phyloP scores from a whole-genome alignment of 2,329 filamentous ascomycete genomes.

The Fusarium stilboides region DNA sequence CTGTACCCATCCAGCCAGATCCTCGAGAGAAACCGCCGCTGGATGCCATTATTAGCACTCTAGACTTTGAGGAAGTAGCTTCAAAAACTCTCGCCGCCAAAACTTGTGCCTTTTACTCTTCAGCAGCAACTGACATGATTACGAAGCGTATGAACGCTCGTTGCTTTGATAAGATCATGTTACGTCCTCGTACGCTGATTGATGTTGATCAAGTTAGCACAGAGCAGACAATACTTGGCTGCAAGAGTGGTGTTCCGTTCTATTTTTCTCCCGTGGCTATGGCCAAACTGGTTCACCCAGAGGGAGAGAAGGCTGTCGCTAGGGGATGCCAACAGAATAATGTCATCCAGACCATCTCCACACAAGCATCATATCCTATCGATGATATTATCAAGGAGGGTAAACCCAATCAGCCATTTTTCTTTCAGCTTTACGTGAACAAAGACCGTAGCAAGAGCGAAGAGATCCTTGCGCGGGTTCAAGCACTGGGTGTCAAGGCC shows the following conservation, averaged over 20 bases:
- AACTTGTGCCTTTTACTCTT: slow-evolving; percentile 47
- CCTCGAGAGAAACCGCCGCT: slow-evolving; percentile 19
- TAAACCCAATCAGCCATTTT: not conserved
- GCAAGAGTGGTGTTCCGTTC: slow-evolving; percentile 39
- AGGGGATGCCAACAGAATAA: not conserved
- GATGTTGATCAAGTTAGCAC: slow-evolving; percentile 35
- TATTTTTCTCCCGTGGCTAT: slow-evolving; percentile 23
- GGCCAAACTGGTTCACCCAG: not conserved
- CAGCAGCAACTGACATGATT: slow-evolving; percentile 47
- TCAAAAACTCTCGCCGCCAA: slow-evolving; percentile 29
- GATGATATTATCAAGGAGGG: not conserved
- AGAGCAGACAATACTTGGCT: slow-evolving; percentile 37
- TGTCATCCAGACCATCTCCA: not conserved
- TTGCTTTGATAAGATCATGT: slow-evolving; percentile 38
- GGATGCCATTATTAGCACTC: slow-evolving; percentile 43
- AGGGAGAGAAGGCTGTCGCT: not conserved
- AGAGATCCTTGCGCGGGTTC: not conserved
- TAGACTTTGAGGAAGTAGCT: slow-evolving; percentile 48
- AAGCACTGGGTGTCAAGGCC: no score
- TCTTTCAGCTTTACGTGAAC: not conserved
- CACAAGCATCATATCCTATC: not conserved
- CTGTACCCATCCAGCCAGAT: not conserved
- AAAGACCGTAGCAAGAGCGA: not conserved
- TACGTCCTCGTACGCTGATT: slow-evolving; percentile 47
- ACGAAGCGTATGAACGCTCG: slow-evolving; percentile 43